Conservation (phyloP, 139 green algal species). For the Coelastrella sp. region DNA sequence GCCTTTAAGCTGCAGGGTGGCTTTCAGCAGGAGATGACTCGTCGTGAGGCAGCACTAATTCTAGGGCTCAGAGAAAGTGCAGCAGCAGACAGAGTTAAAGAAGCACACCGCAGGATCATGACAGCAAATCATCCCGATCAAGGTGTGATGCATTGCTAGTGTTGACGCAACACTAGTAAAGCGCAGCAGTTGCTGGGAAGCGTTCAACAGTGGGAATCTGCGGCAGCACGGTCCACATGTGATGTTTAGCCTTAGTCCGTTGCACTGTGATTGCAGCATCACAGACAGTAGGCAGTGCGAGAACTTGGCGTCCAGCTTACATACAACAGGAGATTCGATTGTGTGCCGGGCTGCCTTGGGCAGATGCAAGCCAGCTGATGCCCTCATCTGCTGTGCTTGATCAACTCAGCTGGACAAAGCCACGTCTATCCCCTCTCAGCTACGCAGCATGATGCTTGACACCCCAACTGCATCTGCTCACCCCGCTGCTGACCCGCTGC, state of each 20-base stretch:
- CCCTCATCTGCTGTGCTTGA: too few species aligned
- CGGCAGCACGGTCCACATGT: too few species aligned
- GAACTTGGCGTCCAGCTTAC: too few species aligned
- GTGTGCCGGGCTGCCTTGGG: too few species aligned
- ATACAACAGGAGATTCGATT: too few species aligned
- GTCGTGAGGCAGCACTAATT: constrained; percentile 94
- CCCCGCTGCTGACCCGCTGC: neutral
- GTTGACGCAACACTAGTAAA: neutral
- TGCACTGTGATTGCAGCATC: too few species aligned
- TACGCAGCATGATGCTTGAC: too few species aligned
- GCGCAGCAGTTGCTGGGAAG: neutral
- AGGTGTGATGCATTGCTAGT: constrained; percentile 35
- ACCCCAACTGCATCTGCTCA: neutral
- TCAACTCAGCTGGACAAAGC: too few species aligned
- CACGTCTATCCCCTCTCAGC: too few species aligned
- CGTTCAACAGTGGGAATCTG: neutral
- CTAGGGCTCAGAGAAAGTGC: constrained; percentile 91
- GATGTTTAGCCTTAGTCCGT: too few species aligned
- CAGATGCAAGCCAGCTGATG: too few species aligned
- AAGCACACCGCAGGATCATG: constrained; percentile 97
- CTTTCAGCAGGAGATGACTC: constrained; percentile 95
- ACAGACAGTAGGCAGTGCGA: too few species aligned
- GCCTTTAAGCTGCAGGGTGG: constrained; percentile 74
- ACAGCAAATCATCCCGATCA: constrained; percentile 98
- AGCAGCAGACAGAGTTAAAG: constrained; percentile 91